phyloP scores from a whole-genome alignment of 805 yeast genomes.

The Priceomyces castillae region DNA sequence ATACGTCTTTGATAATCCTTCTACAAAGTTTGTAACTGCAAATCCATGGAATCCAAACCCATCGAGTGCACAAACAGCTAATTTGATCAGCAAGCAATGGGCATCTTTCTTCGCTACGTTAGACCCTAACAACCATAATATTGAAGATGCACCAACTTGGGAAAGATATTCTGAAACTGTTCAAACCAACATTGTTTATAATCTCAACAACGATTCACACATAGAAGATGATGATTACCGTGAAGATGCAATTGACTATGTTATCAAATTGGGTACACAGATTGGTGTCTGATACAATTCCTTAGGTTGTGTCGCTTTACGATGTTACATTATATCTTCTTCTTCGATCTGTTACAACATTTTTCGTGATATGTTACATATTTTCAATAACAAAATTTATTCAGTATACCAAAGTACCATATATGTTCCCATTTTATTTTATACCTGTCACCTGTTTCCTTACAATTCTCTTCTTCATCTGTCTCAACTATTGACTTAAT shows the following conservation, averaged over 20 bases:
- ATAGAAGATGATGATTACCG: neutral
- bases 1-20: slow-evolving; percentile 1
- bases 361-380: no score
- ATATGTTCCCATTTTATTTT: no score
- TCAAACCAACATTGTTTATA: neutral
- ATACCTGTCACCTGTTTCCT: no score
- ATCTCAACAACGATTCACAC: neutral
- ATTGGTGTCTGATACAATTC: neutral
- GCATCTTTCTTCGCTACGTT: neutral
- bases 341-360: no score
- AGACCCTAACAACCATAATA: slow-evolving; percentile 1
- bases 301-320: no score
- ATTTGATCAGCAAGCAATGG: slow-evolving; percentile 3
- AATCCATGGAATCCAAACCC: slow-evolving; percentile 1
- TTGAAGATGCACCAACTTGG: slow-evolving; percentile 1
- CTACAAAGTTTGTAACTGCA: neutral
- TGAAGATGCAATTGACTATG: neutral
- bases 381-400: no score
- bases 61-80: neutral
- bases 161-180: neutral
- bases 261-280: neutral
- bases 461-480: no score
- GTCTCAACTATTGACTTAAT: no score
- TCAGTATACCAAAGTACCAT: no score
- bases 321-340: no score